Percentiles rank a stretch among this genome's conserved stretches.
Conservation (phyloP, 140 eudicot species). For the Oenanthe javanica region DNA sequence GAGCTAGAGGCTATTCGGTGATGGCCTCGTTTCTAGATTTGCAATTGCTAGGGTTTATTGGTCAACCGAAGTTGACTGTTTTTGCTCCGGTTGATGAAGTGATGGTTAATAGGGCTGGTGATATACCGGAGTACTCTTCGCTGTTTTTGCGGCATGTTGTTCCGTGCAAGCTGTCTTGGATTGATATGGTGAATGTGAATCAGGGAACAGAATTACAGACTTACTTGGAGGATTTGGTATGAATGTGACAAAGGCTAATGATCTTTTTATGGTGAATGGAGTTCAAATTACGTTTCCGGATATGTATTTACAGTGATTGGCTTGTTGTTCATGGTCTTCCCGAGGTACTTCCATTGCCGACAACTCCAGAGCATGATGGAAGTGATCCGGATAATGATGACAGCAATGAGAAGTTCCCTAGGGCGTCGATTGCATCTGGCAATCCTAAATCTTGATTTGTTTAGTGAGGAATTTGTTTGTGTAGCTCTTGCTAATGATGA, state of each 20-base stretch:
- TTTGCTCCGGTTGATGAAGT: slow-evolving; percentile 66
- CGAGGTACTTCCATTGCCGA: slow-evolving; percentile 29
- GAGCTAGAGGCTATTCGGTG: slow-evolving; percentile 9
- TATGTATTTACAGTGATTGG: slow-evolving; percentile 50
- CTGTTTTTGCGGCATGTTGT: slow-evolving; percentile 58
- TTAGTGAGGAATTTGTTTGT: background rate
- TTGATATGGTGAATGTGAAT: slow-evolving; percentile 29
- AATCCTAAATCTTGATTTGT: background rate
- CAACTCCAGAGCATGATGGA: slow-evolving; percentile 9
- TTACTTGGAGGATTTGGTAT: slow-evolving; percentile 41
- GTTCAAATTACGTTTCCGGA: slow-evolving; percentile 55
- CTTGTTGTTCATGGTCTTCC: slow-evolving; percentile 61
- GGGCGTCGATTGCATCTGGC: background rate
- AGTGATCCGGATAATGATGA: background rate
- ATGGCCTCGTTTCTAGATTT: slow-evolving; percentile 6
- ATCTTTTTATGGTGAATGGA: slow-evolving; percentile 43
- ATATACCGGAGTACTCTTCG: slow-evolving; percentile 38
- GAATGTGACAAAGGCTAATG: slow-evolving; percentile 25
- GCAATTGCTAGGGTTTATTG: slow-evolving; percentile 29
- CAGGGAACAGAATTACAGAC: slow-evolving; percentile 41
- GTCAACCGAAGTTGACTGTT: slow-evolving; percentile 40
- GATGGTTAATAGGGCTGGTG: slow-evolving; percentile 39
- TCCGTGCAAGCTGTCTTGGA: slow-evolving; percentile 55
- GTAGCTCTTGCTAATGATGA: background rate
- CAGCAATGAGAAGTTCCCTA: background rate